Evolutionary conservation across 768 basidiomycete genomes (phyloP), one percentile per base, ranked within the genome.

Genomic region (Mycena floridula): DNA sequence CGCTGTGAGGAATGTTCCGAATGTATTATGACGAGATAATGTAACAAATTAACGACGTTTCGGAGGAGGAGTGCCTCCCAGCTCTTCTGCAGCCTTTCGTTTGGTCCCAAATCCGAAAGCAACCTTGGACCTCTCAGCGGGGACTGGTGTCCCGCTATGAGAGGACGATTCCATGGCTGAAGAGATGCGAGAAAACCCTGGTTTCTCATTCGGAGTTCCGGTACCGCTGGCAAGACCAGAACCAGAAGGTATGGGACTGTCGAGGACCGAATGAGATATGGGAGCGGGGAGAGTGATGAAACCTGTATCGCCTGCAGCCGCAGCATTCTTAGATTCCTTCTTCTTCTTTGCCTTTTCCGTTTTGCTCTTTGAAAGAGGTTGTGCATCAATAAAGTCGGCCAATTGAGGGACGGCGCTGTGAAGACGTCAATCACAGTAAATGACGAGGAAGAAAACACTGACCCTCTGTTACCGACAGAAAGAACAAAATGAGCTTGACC

Each of bases 401-500:
- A 76, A 81, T 65, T 90, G 89, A n/a, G 89, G 89, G 4, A 91
- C 89, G 45, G 89, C 88, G 43, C 89, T 92, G 48, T 3, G 60
- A 24, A 26, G 36, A 32, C 18, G 40, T 6, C 37, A 38, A 48
- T 20, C 56, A 46, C 56, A 37, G 49, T 42, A 44, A 40, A 38
- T 32, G 23, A 18, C 22, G 45, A 5, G 30, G 35, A 35, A 40
- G 42, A 21, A 20, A 36, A 45, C 20, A 65, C 85, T 18, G 60
- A 91, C 87, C 89, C 89, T 74, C 89, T 75, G 59, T 92, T 95
- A 51, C 93, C 93, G 28, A 95, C 90, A 1, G 89, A 92, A 47
- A 99, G 63, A 15, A 98, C 88, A 65, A 99, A 98, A 57, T 96
- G 93, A 7, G 96, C 95, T 55, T 94, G 89, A 1, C 96, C 95